phyloP scores from a whole-genome alignment of 78 protist genomes.

The Monosiga brevicollis region DNA sequence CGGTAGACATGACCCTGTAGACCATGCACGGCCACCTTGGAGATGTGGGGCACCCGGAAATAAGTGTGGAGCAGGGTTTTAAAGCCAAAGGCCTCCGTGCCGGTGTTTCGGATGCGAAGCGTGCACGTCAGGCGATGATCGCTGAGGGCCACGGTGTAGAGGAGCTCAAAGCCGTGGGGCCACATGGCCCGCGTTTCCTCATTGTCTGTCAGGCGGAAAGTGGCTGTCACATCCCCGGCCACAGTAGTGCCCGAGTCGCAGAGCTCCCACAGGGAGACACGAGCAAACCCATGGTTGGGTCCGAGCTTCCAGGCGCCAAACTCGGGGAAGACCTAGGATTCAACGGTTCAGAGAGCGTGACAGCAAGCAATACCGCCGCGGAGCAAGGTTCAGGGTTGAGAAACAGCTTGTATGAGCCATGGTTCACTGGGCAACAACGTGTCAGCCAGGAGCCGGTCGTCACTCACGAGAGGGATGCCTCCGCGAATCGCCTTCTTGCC shows the following conservation, averaged over 20 bases:
- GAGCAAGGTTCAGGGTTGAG: not conserved
- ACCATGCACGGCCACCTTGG: constrained; percentile 4
- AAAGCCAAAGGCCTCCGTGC: constrained; percentile 16
- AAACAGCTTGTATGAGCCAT: not conserved
- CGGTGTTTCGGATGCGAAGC: constrained; percentile 14
- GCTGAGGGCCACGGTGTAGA: not conserved
- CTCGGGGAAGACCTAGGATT: not conserved
- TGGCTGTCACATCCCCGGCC: not conserved
- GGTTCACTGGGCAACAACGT: not conserved
- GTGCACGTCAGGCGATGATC: not conserved
- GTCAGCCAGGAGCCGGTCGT: not conserved
- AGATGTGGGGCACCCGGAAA: constrained; percentile 8
- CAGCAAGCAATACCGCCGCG: not conserved
- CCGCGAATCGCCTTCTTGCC: constrained; percentile 56
- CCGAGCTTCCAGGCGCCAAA: constrained; percentile 31
- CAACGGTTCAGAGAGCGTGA: not conserved
- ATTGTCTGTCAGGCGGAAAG: not conserved
- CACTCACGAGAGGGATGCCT: constrained; percentile 61
- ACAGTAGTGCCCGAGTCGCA: not conserved
- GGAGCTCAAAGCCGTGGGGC: constrained; percentile 10
- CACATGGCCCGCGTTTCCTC: constrained; percentile 23
- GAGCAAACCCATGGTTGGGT: constrained; percentile 47
- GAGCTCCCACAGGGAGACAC: not conserved
- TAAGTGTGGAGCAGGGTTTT: constrained; percentile 65
- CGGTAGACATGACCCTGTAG: constrained; percentile 1